These are phyloP conservation scores for Pseudoturritis turrita DNA, from an alignment of 345 rosid genomes.

Conservation along the genomic window DNA sequence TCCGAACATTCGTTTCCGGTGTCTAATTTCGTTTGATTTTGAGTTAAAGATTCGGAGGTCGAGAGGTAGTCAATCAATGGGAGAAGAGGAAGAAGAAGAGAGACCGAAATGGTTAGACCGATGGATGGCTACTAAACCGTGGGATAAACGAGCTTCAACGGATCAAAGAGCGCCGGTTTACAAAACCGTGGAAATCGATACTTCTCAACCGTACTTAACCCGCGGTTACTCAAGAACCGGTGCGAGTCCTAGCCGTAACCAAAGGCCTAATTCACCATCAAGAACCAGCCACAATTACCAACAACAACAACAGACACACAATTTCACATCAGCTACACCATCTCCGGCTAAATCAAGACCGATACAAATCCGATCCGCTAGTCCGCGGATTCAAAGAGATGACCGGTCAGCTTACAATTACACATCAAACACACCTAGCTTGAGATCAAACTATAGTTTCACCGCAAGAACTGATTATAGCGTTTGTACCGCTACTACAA, in stretches of 20 bases:
- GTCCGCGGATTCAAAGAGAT: conserved; percentile 55
- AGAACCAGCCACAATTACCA: conserved; percentile 50
- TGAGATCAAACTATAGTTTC: conserved; percentile 56
- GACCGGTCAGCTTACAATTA: conserved; percentile 23
- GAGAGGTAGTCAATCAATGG: conserved; percentile 51
- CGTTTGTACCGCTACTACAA: conserved; percentile 17
- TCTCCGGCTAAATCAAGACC: conserved; percentile 67
- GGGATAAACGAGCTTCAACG: conserved; percentile 61
- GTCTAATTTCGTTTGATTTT: not conserved
- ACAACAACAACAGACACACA: conserved; percentile 12
- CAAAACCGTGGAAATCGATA: conserved; percentile 73
- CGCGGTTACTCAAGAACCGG: conserved; percentile 37
- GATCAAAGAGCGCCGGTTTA: conserved; percentile 50
- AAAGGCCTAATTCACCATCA: conserved; percentile 50
- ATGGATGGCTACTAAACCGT: conserved; percentile 53
- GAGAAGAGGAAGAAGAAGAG: conserved; percentile 54
- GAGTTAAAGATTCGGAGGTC: conserved; percentile 38
- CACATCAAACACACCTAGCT: conserved; percentile 74
- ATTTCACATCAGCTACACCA: conserved; percentile 42
- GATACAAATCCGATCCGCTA: conserved; percentile 60
- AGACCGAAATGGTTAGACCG: conserved; percentile 59
- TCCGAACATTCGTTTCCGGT: not conserved
- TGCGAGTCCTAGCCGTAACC: conserved; percentile 39
- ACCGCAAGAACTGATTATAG: conserved; percentile 41
- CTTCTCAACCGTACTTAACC: conserved; percentile 48